phyloP scores from a whole-genome alignment of 441 rosid genomes.

The Mallotus repandus region DNA sequence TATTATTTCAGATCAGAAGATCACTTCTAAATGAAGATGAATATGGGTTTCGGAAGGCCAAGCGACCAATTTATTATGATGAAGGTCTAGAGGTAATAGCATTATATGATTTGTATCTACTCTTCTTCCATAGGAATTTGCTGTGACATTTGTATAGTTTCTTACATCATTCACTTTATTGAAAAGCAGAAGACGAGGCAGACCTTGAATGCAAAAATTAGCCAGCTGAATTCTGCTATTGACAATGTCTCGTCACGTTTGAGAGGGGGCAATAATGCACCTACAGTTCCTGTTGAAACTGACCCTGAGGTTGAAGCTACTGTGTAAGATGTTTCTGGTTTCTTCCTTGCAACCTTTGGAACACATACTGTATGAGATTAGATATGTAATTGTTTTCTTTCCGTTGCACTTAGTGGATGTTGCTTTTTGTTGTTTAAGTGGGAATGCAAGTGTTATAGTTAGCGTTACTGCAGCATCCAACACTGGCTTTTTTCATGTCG shows the following conservation, averaged over 20 bases:
- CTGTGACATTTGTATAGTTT: constrained; percentile 1
- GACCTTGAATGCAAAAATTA: constrained; percentile 76
- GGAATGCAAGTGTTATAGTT: neutral
- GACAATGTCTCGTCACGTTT: constrained; percentile 88
- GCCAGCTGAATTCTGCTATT: constrained; percentile 87
- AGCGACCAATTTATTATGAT: constrained; percentile 68
- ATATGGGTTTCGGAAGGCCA: constrained; percentile 69
- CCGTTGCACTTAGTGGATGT: constrained; percentile 6
- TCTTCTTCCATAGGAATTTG: neutral
- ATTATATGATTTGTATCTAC: neutral
- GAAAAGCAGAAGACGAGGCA: constrained; percentile 70
- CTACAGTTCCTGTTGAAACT: constrained; percentile 41
- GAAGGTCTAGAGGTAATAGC: constrained; percentile 77
- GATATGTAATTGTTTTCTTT: constrained; percentile 7
- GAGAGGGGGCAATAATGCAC: constrained; percentile 58
- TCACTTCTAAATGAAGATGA: constrained; percentile 77
- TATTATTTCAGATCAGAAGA: constrained; percentile 59
- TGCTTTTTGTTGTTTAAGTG: constrained; percentile 12
- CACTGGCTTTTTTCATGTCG: neutral
- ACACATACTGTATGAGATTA: constrained; percentile 11
- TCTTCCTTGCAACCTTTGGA: constrained; percentile 1
- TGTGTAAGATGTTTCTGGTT: constrained; percentile 32
- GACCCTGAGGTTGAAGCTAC: constrained; percentile 77
- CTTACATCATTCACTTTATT: constrained; percentile 6
- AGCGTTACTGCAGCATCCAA: neutral